Evolutionary conservation across 371 early-diverging fungal genomes (phyloP), one percentile per base, ranked within the genome.

Genomic region (Blakeslea trispora): DNA sequence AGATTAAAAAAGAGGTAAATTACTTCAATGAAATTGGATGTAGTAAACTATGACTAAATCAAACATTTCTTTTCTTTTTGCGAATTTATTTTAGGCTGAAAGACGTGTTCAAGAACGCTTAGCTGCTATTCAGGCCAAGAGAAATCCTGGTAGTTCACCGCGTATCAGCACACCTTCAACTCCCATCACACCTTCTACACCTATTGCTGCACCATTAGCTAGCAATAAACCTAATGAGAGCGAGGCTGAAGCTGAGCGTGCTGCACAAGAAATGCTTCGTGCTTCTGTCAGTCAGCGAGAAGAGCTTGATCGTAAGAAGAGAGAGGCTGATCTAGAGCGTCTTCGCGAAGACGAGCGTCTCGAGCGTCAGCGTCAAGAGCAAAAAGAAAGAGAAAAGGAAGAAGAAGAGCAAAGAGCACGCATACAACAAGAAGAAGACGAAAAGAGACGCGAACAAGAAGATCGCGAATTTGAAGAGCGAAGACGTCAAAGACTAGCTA

Each of bases 31-130:
- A 4, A n/a, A 40, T 45, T 6, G 18, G 14, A 37, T 13, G 6
- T 10, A 32, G 15, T 3, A 57, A 24, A 31, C 18, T 4, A 11
- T 48, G n/a, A 42, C 37, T 42, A 35, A 18, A 21, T 35, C n/a
- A 5, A 14, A 54, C 3, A 21, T 5, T 15, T 6, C 11, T 21
- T 21, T n/a, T n/a, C n/a, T n/a, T n/a, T n/a, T n/a, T n/a, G 22
- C 10, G 23, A 35, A 32, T 15, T 8, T 4, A 19, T 43, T 5
- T 14, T 63, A 75, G 75, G 80, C 77, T 23, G 80, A 80, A 46
- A 61, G 80, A 46, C 77, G 80, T 51, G 77, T 80, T 14, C 75
- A 80, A 66, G 80, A 80, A 40, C 77, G 77, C 19, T 54, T 75
- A 57, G 76, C 74, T 24, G 76, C 76, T 11, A 57, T 79, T 48